phyloP scores from a whole-genome alignment of 2,329 filamentous ascomycete genomes.

The Monilinia polystroma region DNA sequence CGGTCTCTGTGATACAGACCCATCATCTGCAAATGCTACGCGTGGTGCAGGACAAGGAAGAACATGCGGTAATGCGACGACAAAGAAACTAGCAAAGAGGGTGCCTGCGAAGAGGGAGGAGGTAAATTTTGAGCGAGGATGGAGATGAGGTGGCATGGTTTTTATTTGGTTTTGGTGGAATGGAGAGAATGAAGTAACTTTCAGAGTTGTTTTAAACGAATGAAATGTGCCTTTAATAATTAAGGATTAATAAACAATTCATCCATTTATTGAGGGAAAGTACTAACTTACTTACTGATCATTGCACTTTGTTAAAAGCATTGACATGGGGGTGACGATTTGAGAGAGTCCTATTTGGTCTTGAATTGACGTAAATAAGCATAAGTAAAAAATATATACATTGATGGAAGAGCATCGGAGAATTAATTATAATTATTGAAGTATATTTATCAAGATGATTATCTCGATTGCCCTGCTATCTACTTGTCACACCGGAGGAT shows the following conservation, averaged over 20 bases:
- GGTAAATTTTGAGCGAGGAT: constrained; percentile 90
- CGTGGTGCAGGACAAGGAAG: constrained; percentile 87
- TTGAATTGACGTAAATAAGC: background rate
- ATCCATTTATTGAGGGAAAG: background rate
- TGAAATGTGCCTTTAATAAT: background rate
- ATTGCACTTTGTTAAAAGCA: background rate
- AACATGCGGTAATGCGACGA: constrained; percentile 85
- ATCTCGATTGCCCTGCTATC: too few species aligned
- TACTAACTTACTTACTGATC: background rate
- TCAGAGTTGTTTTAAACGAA: constrained; percentile 12
- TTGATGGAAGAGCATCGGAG: background rate
- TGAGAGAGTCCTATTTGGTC: background rate
- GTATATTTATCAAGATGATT: too few species aligned
- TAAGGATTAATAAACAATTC: background rate
- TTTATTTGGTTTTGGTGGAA: constrained; percentile 1
- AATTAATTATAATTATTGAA: background rate
- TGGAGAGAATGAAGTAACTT: constrained; percentile 30
- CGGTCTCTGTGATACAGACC: constrained; percentile 37
- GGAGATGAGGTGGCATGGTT: constrained; percentile 78
- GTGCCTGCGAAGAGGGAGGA: constrained; percentile 95
- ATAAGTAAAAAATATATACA: background rate
- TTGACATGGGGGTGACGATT: background rate
- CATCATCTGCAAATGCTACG: constrained; percentile 66
- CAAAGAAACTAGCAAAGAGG: constrained; percentile 82
- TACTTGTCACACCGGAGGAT: too few species aligned